Evolutionary conservation across 1,139 yeast species (phyloP), one percentile per base, ranked within the genome.

Genomic region (Hemisphaericaspora lyxosophila): DNA sequence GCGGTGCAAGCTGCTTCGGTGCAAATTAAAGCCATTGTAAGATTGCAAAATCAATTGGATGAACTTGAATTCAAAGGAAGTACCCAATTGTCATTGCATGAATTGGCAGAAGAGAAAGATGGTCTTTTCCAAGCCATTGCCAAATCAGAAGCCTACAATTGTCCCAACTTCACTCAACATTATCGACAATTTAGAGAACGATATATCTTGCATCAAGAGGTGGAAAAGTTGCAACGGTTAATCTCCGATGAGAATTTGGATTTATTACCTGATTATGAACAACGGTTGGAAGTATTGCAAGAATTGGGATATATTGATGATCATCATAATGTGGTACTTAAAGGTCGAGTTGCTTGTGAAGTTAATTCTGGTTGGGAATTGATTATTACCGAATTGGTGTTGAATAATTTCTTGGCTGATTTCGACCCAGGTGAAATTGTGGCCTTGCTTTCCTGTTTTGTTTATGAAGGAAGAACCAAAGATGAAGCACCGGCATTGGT

Each of bases 361-460:
- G 75, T 90, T 44, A 87, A 87, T 54, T 79, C 89, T 22, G 97
- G 97, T 0, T 88, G 90, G 80, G 97, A 90, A 59, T 70, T 92
- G 43, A 82, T 88, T 4, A 62, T 92, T 13, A 90, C 98, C 0
- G 99, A 92, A 59, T 72, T 92, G 39, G 81, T 92, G 7, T 70
- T 92, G 49, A 95, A 92, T 53, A 92, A 92, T 60, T 89, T 92
- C 67, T 67, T 92, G 48, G 96, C 94, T 22, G 95, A 88, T 42
- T 90, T 86, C 55, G 95, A 90, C 48, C 92, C 97, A 0, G 96
- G 90, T 54, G 99, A 92, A 60, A 89, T 92, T 44, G 97, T 90
- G 11, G 97, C 98, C 0, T 68, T 92, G 36, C 66, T 92, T 31
- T 88, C 97, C 0, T 87, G 87, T 33, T 94, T 92, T 63, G 96